A percentile compares a stretch with the other conserved stretches of the same genome.
These are phyloP conservation scores for Podospora fimiseda DNA, from an alignment of 495 filamentous ascomycete species.

Conservation along the genomic window DNA sequence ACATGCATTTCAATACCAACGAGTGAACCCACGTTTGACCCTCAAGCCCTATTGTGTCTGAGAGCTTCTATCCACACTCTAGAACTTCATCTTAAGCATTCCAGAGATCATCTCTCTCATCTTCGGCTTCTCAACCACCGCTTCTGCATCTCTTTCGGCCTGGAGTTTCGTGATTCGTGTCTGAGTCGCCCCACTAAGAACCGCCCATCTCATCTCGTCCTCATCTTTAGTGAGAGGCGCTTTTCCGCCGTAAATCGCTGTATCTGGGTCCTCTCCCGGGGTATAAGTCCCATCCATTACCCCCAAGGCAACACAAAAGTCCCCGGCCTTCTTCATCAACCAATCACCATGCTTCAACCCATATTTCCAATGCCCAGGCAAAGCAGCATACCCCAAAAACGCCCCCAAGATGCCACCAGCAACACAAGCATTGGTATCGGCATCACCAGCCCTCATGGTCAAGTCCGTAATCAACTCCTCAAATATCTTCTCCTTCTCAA, in stretches of 20 bases:
- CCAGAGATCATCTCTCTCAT: too few species aligned
- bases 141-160: too few species aligned
- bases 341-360: slow-evolving; percentile 36
- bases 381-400: slow-evolving; percentile 32
- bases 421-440: slow-evolving; percentile 46
- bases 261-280: slow-evolving; percentile 3
- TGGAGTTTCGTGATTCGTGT: neutral
- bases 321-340: slow-evolving; percentile 32
- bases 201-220: neutral
- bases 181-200: neutral
- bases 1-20: too few species aligned
- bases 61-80: too few species aligned
- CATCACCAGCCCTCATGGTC: slow-evolving; percentile 43
- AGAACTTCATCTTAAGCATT: too few species aligned
- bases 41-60: too few species aligned
- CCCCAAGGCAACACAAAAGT: slow-evolving; percentile 23
- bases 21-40: too few species aligned
- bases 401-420: slow-evolving; percentile 40
- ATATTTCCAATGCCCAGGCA: slow-evolving; percentile 39
- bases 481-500: slow-evolving; percentile 22
- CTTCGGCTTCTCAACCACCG: too few species aligned
- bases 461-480: slow-evolving; percentile 38
- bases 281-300: slow-evolving; percentile 22
- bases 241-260: neutral
- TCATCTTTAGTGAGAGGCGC: neutral